Base-by-base conservation (phyloP, 371 early-diverging fungal genomes). In the Rhizopus stolonifer region DNA sequence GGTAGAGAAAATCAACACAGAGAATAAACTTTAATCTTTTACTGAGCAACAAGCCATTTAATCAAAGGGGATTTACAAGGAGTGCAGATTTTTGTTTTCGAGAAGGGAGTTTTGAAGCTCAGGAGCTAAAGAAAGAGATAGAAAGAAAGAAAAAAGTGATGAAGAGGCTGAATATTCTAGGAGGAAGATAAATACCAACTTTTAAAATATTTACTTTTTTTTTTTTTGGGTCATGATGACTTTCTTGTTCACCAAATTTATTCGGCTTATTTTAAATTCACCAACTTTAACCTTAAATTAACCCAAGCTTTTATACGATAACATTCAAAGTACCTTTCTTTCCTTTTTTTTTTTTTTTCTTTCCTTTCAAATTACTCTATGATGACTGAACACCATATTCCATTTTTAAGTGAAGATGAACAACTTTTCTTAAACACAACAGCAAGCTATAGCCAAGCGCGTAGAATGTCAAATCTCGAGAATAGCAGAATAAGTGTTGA, bases 381-480 rank as follows among this genome's bases (percentile, higher is more conserved):
- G 34, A 59, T 53, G 52, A 19, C 42, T 43, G 29, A 56, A 46
- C 21, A 47, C 9, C 53, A 62, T 53, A 52, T 62, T 40, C 62
- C 62, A 19, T 53, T 43, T 17, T 31, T 62, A 26, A 62, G 62
- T 32, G 49, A 56, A 56, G 62, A 62, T 17, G 62, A 62, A 39
- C 29, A 53, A 14, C 22, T 56, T 11, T 62, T 56, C 26, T 26
- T 62, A 3, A 62, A 62, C 18, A 62, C 57, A 11, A 36, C 62
- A 38, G 62, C 62, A 9, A 49, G 53, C 9, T 56, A 45, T 13
- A 62, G 62, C 26, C 47, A 57, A 49, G 57, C 36, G 9, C 47
- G 62, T 19, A 32, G 62, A 40, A 52, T 48, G 45, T 61, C 62
- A 6, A 42, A 29, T 39, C 13, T 43, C 3, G 40, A 31, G 33